These are phyloP conservation scores for Kalanchoe fedtschenkoi DNA, from an alignment of 164 flowering plant genomes.

Conservation along the genomic window DNA sequence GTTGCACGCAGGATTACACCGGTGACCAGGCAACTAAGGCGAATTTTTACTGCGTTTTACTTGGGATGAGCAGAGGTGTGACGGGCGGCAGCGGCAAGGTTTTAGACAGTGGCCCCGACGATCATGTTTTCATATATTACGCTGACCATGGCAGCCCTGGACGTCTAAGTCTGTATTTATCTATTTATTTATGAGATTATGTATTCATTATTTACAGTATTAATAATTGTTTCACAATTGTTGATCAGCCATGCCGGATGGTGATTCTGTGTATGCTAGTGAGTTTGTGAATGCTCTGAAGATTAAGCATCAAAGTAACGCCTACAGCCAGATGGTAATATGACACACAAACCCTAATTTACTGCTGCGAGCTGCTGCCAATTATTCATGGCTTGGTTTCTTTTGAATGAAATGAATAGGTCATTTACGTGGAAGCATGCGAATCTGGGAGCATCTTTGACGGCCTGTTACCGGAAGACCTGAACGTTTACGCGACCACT, in stretches of 20 bases:
- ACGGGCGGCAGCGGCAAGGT: conserved; percentile 40
- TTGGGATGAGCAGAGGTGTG: conserved; percentile 25
- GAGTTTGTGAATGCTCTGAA: conserved; percentile 21
- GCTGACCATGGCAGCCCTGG: conserved; percentile 30
- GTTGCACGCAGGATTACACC: conserved; percentile 24
- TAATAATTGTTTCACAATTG: not conserved
- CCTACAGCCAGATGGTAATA: conserved; percentile 23
- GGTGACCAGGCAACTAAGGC: conserved; percentile 11
- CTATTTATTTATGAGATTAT: too few species aligned
- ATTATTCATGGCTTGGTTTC: too few species aligned
- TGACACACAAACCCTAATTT: too few species aligned
- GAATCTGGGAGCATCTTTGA: conserved; percentile 76
- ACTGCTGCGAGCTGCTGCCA: too few species aligned
- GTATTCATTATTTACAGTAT: not conserved
- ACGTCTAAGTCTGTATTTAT: conserved; percentile 16
- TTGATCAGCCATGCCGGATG: conserved; percentile 22
- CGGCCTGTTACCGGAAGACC: conserved; percentile 51
- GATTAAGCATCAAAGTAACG: conserved; percentile 16
- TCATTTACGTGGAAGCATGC: conserved; percentile 76
- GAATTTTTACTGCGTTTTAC: conserved; percentile 24
- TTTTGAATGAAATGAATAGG: conserved; percentile 26
- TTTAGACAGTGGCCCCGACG: conserved; percentile 25
- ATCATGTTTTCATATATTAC: conserved; percentile 27
- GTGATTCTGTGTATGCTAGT: conserved; percentile 11
- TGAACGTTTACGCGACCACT: conserved; percentile 63